A percentile compares a stretch with the other conserved stretches of the same genome.
Evolutionary conservation across 768 basidiomycete genomes (phyloP).

Genomic region (Symmetrospora coprosmae): DNA sequence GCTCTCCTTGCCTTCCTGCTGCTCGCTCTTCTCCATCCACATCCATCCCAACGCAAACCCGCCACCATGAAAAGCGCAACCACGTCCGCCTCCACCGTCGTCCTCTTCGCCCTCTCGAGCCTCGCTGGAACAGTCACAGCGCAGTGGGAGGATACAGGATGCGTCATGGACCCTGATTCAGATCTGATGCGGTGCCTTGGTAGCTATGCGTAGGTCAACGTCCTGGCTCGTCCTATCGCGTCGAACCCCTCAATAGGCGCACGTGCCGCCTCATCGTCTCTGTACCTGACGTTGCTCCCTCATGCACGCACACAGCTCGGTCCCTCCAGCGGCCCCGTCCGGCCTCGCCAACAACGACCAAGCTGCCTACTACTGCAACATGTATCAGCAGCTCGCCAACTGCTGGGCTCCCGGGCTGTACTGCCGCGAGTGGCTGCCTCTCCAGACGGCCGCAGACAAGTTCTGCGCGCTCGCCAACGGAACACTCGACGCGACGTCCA

Average conservation of each 20-base stretch:
- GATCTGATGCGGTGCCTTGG: constrained; percentile 23
- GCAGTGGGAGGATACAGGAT: constrained; percentile 16
- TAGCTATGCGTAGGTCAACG: constrained; percentile 13
- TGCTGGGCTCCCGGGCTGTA: constrained; percentile 25
- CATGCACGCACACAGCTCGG: neutral
- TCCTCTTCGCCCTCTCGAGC: too few relatives aligned
- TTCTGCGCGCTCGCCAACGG: constrained; percentile 22
- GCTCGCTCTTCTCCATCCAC: too few relatives aligned
- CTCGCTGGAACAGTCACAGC: neutral
- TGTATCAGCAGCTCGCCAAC: constrained; percentile 23
- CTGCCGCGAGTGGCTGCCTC: constrained; percentile 26
- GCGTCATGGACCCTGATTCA: constrained; percentile 13
- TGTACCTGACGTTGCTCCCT: neutral
- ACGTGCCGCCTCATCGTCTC: neutral
- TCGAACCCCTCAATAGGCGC: too few relatives aligned
- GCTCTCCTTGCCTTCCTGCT: too few relatives aligned
- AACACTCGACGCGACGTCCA: neutral
- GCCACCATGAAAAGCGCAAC: too few relatives aligned
- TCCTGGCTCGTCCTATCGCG: too few relatives aligned
- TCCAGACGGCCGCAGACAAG: constrained; percentile 25
- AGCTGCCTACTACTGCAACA: constrained; percentile 10
- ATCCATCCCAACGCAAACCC: too few relatives aligned
- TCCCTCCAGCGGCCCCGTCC: constrained; percentile 8
- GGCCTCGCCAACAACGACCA: neutral
- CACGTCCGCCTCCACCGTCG: too few relatives aligned